phyloP scores from a whole-genome alignment of 768 basidiomycete genomes.

The Termitomyces sp. region DNA sequence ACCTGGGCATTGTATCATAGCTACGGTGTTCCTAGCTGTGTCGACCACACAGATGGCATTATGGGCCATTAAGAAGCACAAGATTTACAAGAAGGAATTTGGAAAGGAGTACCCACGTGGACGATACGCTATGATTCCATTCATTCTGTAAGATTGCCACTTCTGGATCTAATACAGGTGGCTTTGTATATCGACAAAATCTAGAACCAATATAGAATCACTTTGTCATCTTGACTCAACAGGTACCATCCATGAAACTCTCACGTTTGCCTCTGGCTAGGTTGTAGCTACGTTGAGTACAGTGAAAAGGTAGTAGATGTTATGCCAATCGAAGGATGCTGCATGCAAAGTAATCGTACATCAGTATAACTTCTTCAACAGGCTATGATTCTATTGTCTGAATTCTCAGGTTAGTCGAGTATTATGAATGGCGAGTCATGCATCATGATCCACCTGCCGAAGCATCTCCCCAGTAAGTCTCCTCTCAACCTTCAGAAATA shows the following conservation, averaged over 20 bases:
- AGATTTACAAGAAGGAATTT: conserved; percentile 88
- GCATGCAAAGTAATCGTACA: too few relatives aligned
- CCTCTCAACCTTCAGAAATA: conserved; percentile 31
- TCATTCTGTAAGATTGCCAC: conserved; percentile 40
- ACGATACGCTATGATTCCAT: conserved; percentile 79
- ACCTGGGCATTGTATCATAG: conserved; percentile 25
- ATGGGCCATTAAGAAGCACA: conserved; percentile 93
- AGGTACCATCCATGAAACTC: neutral
- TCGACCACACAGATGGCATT: conserved; percentile 62
- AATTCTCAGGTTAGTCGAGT: too few relatives aligned
- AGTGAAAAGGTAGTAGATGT: neutral
- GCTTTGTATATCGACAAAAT: neutral
- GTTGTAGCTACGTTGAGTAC: neutral
- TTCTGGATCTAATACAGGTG: neutral
- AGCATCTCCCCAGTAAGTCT: conserved; percentile 5
- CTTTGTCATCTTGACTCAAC: neutral
- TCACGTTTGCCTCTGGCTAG: neutral
- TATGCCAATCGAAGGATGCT: too few relatives aligned
- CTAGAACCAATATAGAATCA: neutral
- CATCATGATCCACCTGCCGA: neutral
- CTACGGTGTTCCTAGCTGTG: conserved; percentile 59
- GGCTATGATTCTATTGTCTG: too few relatives aligned
- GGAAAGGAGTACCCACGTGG: conserved; percentile 73
- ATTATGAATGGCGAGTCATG: neutral
- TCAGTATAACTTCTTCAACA: too few relatives aligned